Evolutionary conservation across 208 protist species (phyloP).

Genomic region (Leishmania tarentolae): DNA sequence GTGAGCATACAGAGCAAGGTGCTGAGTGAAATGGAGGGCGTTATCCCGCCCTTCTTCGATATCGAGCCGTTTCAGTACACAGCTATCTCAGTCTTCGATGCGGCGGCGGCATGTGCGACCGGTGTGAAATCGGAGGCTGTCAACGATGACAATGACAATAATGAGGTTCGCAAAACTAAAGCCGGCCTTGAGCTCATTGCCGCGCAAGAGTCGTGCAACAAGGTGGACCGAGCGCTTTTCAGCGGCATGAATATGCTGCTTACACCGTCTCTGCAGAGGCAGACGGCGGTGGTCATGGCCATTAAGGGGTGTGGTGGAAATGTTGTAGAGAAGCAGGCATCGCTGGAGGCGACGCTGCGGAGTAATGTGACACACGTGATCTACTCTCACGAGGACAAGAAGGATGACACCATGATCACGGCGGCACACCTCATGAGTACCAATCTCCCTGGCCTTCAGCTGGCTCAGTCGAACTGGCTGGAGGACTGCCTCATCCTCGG

Average conservation of each 20-base stretch:
- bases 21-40: constrained; percentile 17
- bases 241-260: constrained; percentile 68
- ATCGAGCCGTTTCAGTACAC: constrained; percentile 58
- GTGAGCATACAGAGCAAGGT: constrained; percentile 32
- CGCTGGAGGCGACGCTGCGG: constrained; percentile 44
- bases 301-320: constrained; percentile 69
- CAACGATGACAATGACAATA: constrained; percentile 57
- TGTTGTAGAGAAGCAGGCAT: constrained; percentile 38
- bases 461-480: constrained; percentile 74
- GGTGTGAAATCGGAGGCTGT: constrained; percentile 24
- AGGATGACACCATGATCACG: constrained; percentile 66
- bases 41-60: constrained; percentile 76
- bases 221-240: constrained; percentile 75
- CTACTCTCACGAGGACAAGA: constrained; percentile 81
- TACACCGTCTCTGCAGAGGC: constrained; percentile 51
- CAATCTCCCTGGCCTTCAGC: constrained; percentile 58
- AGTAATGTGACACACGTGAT: constrained; percentile 76
- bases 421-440: constrained; percentile 53
- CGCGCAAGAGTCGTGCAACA: constrained; percentile 65
- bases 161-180: constrained; percentile 38
- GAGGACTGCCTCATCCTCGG: constrained; percentile 88
- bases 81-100: constrained; percentile 68
- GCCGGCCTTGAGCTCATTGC: constrained; percentile 65
- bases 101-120: constrained; percentile 44
- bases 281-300: constrained; percentile 34